Base-by-base conservation (phyloP, 257 asterid genomes). In the Solanum habrochaites region DNA sequence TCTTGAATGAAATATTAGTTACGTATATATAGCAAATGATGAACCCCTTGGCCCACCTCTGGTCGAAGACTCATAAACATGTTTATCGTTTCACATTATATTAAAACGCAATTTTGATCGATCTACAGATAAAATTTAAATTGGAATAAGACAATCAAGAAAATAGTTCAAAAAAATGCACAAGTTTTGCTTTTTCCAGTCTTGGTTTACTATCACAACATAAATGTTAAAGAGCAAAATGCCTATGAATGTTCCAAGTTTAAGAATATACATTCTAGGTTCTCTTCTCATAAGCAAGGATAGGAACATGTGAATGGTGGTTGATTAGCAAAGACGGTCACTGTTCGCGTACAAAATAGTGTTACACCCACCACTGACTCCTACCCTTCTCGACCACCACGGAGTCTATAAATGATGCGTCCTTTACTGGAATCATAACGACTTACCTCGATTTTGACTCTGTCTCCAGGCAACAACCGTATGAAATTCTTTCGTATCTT, bases 401-500 rank as follows among this genome's bases (percentile, higher is more conserved):
- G 85, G 74, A 88, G 88, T 62, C 90, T 52, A 86, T 80, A 88
- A 62, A 82, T 81, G 23, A 86, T 86, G 45, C 87, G 85, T 31
- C 86, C 88, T 43, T 71, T 60, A 42, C 71, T 88, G 47, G 90
- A 88, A 86, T 88, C 90, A 74, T 81, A 88, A 11, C 88, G 87
- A 73, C 78, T 78, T 52, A 77, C 86, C 70, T 88, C 83, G 40
- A 88, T 29, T 69, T 82, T 78, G 37, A 88, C 86, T 78, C 90
- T 69, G 77, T 85, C 88, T 52, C 88, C 86, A 1, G 87, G 87
- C 25, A 88, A 49, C 27, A 88, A n/a, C 58, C 86, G 78, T 43
- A 88, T 88, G 78, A 88, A 88, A 69, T 56, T 88, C 42, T 67
- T 85, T 69, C 91, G 75, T 40, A 86, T 86, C 80, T 89, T 89